Base-by-base conservation (phyloP, 805 yeast species). In the Starmerella floris region DNA sequence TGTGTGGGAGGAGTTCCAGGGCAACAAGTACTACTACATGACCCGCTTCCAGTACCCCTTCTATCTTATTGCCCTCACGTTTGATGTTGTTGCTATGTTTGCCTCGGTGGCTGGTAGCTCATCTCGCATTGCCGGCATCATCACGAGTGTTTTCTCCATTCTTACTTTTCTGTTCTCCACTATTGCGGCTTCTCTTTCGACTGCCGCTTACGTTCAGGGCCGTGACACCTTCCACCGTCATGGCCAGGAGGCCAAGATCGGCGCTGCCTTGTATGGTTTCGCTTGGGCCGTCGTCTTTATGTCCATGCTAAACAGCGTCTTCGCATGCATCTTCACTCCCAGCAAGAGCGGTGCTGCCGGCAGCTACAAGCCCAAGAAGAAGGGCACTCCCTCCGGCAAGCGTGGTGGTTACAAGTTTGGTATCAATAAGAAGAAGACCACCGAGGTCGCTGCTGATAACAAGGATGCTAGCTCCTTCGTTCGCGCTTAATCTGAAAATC, bases 261-360 rank as follows among this genome's bases (percentile, higher is more conserved):
- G 57, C 23, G 56, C 54, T 34, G 57, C 64, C 46, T 43, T 61
- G 37, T 66, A 79, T 57, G 83, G 75, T 13, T 70, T 78, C 45
- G 61, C 75, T 30, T 82, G 93, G 93, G 59, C 77, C 3, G 58
- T 72, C 5, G 68, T 68, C 28, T 60, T 57, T 41, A 50, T 58
- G 51, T 51, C 57, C 20, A 23, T 62, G 27, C 35, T 62, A 35
- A 46, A 59, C 43, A 42, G 54, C 43, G 31, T 61, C 20, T 51
- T 59, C 40, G 57, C 55, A 51, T 52, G 59, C 54, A 44, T 50
- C 46, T 95, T 60, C 83, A 84, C 63, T 83, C 87, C 39, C 93
- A 80, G 59, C 84, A 87, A 42, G 93, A 80, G 48, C 85, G 84
- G 27, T 95, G 95, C 35, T 95, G 94, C 59, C 83, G 85, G 43